These are phyloP conservation scores for Tephrocybe sp. DNA, from an alignment of 768 basidiomycete genomes.

Conservation along the genomic window DNA sequence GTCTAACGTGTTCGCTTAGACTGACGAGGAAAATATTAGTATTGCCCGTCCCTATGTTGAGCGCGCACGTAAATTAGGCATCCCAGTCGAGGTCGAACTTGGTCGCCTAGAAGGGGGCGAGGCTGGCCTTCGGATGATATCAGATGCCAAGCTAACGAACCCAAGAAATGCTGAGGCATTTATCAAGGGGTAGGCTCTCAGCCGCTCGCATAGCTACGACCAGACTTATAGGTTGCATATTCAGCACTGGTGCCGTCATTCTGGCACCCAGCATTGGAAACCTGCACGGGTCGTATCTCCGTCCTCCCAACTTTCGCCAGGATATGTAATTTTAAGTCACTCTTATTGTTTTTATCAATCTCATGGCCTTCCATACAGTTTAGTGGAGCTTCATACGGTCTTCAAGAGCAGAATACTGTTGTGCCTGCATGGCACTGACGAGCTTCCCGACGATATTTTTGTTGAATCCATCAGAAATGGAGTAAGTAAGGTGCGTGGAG, in stretches of 20 bases:
- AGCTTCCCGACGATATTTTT: slow-evolving; percentile 44
- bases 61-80: slow-evolving; percentile 36
- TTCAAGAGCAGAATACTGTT: slow-evolving; percentile 37
- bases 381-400: slow-evolving; percentile 33
- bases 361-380: too few species aligned
- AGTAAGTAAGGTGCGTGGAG: slow-evolving; percentile 35
- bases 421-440: slow-evolving; percentile 47
- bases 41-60: slow-evolving; percentile 45
- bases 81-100: slow-evolving; percentile 48
- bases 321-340: slow-evolving; percentile 35
- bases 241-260: slow-evolving; percentile 44
- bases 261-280: slow-evolving; percentile 51
- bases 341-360: not conserved
- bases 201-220: not conserved
- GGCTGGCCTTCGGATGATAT: slow-evolving; percentile 46
- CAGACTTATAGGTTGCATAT: not conserved
- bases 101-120: slow-evolving; percentile 50
- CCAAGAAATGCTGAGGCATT: slow-evolving; percentile 41
- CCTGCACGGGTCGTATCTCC: slow-evolving; percentile 44
- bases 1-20: slow-evolving; percentile 25
- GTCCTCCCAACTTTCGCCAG: slow-evolving; percentile 44
- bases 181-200: slow-evolving; percentile 33
- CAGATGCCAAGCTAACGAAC: slow-evolving; percentile 47
- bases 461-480: slow-evolving; percentile 45
- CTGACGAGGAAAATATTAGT: slow-evolving; percentile 46